phyloP scores from a whole-genome alignment of 345 rosid species.

The Boechera divaricarpa region DNA sequence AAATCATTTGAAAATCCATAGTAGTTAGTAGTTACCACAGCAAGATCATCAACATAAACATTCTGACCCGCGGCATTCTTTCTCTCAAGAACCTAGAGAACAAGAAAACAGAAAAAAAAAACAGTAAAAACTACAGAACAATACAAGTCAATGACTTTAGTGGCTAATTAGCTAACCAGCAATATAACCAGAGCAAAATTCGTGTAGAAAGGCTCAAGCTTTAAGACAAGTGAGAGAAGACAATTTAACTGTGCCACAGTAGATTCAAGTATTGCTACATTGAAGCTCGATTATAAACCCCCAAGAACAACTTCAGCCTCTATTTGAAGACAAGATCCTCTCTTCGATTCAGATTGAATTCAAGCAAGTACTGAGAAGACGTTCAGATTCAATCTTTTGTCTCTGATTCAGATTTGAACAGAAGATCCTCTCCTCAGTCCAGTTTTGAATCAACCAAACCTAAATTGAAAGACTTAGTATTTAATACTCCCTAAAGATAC shows the following conservation, averaged over 20 bases:
- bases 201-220: conserved; percentile 28
- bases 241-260: neutral
- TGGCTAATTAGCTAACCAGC: conserved; percentile 7
- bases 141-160: conserved; percentile 30
- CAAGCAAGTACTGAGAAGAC: conserved; percentile 15
- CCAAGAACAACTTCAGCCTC: neutral
- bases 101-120: conserved; percentile 25
- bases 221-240: conserved; percentile 25
- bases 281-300: neutral
- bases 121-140: conserved; percentile 8
- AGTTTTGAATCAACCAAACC: conserved; percentile 10
- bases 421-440: conserved; percentile 9
- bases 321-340: neutral
- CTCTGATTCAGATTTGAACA: conserved; percentile 26
- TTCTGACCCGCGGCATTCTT: conserved; percentile 50
- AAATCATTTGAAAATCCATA: neutral
- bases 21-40: conserved; percentile 55
- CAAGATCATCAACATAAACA: conserved; percentile 68
- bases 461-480: conserved; percentile 24
- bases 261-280: conserved; percentile 11
- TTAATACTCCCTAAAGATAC: conserved; percentile 25
- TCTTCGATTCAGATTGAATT: conserved; percentile 1
- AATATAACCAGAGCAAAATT: neutral
- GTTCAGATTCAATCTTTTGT: conserved; percentile 14
- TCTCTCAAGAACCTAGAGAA: conserved; percentile 71